phyloP scores from a whole-genome alignment of 2,329 filamentous ascomycete species.

The Tricladium varicosporioides region DNA sequence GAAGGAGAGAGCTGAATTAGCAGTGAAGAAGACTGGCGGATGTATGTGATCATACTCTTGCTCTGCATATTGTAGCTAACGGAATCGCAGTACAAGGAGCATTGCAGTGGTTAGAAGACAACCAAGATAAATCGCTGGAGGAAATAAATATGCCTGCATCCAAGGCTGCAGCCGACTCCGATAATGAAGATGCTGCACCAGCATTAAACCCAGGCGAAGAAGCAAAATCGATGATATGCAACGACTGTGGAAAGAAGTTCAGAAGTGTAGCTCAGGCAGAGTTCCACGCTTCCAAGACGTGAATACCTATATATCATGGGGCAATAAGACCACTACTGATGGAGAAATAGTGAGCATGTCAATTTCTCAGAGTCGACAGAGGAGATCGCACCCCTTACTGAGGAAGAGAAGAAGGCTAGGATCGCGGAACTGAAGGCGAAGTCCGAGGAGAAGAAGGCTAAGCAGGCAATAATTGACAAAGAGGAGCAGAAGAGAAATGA shows the following conservation, averaged over 20 bases:
- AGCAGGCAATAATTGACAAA: slow-evolving; percentile 70
- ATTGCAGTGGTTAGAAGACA: slow-evolving; percentile 91
- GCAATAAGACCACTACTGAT: slow-evolving; percentile 10
- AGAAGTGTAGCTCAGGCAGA: slow-evolving; percentile 77
- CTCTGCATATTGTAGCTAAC: background rate
- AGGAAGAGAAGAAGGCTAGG: slow-evolving; percentile 83
- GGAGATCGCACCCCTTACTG: slow-evolving; percentile 84
- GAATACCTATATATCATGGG: slow-evolving; percentile 30
- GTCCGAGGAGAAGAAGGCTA: slow-evolving; percentile 69
- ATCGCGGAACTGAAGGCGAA: slow-evolving; percentile 72
- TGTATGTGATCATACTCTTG: slow-evolving; percentile 49
- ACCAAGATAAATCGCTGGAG: slow-evolving; percentile 83
- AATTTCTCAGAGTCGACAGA: slow-evolving; percentile 94
- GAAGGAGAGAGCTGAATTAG: slow-evolving; percentile 74
- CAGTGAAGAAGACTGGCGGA: slow-evolving; percentile 78
- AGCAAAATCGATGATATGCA: slow-evolving; percentile 83
- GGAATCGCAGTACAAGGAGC: slow-evolving; percentile 70
- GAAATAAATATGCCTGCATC: slow-evolving; percentile 60
- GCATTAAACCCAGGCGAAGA: slow-evolving; percentile 68
- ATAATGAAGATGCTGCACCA: slow-evolving; percentile 52
- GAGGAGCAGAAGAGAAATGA: slow-evolving; percentile 84
- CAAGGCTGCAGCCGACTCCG: slow-evolving; percentile 40
- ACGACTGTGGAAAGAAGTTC: slow-evolving; percentile 92
- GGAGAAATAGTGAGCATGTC: slow-evolving; percentile 65
- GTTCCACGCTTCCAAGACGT: slow-evolving; percentile 88